Evolutionary conservation across 202 grass and related monocot genomes (phyloP), one percentile per base, ranked within the genome.

Genomic region (Panicum hallii): DNA sequence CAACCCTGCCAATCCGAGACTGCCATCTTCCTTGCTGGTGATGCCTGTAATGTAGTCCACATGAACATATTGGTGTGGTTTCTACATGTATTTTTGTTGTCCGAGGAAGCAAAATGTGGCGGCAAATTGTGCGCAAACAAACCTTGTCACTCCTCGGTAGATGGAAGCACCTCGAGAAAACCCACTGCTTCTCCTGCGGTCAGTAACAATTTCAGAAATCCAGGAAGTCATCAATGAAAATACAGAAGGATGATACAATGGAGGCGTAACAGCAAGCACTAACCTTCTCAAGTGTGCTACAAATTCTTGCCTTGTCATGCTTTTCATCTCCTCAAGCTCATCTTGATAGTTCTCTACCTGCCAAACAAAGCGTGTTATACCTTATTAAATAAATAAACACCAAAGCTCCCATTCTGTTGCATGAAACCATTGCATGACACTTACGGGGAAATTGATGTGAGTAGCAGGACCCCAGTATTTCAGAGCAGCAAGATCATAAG

Each of bases 11-110:
- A 67, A 99, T 99, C 57, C 97, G 79, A 77, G 97, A 94, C 84
- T 99, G 97, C 97, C 97, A 99, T 85, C 91, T 91, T 73, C 97
- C 97, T 60, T 99, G 93, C 68, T 99, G 97, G 70, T 99, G 97
- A 78, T 99, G 97, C 77, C 97, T 99, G 85, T 30, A 79, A 70
- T 82, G 61, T 30, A 67, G 62, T 22, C 15, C 74, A 64, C 17
- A 78, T 71, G 15, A 75, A 72, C 15, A 55, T 57, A 79, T 43
- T 30, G 14, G 78, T 22, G 82, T 56, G 55, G 13, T 80, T 41
- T 63, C 19, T 55, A 22, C 16, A 61, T 32, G 62, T 14, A 22
- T 46, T 50, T 40, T n/a, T 40, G 48, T 68, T 40, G 22, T 66
- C 26, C 34, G 45, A 56, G 45, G 40, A 67, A 66, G 6, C 14